Evolutionary conservation across 495 filamentous ascomycete species (phyloP).

Genomic region (Penicillium turbatum): DNA sequence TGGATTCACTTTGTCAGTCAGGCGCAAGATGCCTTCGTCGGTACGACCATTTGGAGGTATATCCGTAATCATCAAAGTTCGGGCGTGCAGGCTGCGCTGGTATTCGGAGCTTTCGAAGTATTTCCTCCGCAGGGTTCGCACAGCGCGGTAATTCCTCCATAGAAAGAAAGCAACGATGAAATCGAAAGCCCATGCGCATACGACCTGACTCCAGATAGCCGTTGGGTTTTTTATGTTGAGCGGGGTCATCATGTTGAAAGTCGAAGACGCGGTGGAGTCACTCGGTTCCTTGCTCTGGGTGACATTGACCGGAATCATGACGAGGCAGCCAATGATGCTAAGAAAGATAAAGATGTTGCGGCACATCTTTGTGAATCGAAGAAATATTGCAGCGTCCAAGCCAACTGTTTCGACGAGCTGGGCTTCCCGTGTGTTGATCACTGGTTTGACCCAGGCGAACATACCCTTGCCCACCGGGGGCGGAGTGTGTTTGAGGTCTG

Average conservation of each 20-base stretch:
- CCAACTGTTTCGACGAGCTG: conserved; percentile 74
- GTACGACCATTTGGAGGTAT: conserved; percentile 67
- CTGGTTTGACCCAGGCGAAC: conserved; percentile 78
- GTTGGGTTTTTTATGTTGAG: conserved; percentile 36
- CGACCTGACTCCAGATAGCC: conserved; percentile 74
- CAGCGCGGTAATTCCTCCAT: conserved; percentile 82
- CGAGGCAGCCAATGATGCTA: conserved; percentile 65
- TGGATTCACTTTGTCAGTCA: conserved; percentile 71
- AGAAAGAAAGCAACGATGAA: conserved; percentile 72
- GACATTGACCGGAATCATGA: conserved; percentile 83
- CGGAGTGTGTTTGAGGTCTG: conserved; percentile 87
- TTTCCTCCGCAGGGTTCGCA: conserved; percentile 62
- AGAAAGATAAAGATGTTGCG: conserved; percentile 80
- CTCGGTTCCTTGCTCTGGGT: conserved; percentile 41
- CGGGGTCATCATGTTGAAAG: conserved; percentile 54
- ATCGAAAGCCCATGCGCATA: conserved; percentile 75
- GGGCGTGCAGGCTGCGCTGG: conserved; percentile 78
- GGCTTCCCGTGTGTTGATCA: conserved; percentile 70
- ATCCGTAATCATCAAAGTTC: conserved; percentile 90
- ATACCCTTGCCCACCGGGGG: conserved; percentile 82
- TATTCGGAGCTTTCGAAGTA: conserved; percentile 91
- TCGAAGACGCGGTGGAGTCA: conserved; percentile 21
- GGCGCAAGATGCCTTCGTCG: conserved; percentile 79
- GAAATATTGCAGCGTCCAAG: conserved; percentile 84
- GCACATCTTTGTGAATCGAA: conserved; percentile 87